Base-by-base conservation (phyloP, 768 basidiomycete genomes). In the Artomyces pyxidatus region DNA sequence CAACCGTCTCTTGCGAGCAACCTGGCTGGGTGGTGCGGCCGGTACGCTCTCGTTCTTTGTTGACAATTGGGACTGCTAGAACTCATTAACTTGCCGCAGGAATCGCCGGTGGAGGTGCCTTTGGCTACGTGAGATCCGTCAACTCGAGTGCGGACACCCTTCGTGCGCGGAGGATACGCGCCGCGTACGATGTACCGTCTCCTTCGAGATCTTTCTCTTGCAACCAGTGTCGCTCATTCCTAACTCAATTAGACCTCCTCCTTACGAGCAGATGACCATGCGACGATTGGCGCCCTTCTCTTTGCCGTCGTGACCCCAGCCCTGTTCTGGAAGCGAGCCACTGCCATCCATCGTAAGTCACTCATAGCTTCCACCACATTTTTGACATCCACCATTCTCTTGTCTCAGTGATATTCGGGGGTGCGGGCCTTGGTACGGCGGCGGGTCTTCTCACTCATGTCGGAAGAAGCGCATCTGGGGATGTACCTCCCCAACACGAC, bases 281-380 rank as follows among this genome's bases (percentile, higher is more conserved):
- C 85, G 19, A 87, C 78, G 2, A 85, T 90, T 40, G 88, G 88
- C 22, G 73, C 73, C 17, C 58, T 89, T 41, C 64, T 91, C 19
- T 75, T 72, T 49, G 77, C 76, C 14, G 74, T 84, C 12, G 61
- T 89, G 3, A 76, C 74, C 4, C 83, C 88, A 3, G 83, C 85
- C 3, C 45, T 88, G 25, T 70, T 89, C 43, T 90, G 85, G 85
- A 88, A 76, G 42, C 73, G 75, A 46, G 85, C 83, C 27, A 70
- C 65, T 28, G 61, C 71, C 14, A 65, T 81, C n/a, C 78, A 88
- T 56, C 58, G 87, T 88, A 58, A 47, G 74, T 62, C 26, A 30
- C 25, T 21, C 16, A 37, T 22, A 21, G 37, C 30, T 49, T n/a
- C n/a, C n/a, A n/a, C n/a, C n/a, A n/a, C n/a, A n/a, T n/a, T n/a